Evolutionary conservation across 2,329 filamentous ascomycete species (phyloP).

Genomic region (Fusarium luffae): DNA sequence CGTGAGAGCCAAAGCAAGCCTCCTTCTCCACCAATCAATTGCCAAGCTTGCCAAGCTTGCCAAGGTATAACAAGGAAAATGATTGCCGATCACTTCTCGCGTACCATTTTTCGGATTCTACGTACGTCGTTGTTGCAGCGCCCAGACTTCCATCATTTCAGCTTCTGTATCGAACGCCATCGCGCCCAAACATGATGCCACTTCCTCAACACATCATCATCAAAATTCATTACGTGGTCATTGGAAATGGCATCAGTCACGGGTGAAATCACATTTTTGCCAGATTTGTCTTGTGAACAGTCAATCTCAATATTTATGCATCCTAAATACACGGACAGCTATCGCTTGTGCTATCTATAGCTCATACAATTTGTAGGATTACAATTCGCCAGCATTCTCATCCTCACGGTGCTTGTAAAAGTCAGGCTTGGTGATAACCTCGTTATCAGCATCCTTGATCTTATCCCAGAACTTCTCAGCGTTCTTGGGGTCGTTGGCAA

Average conservation of each 20-base stretch:
- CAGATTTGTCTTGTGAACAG: neutral
- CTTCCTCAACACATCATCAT: no score
- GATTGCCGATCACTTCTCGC: no score
- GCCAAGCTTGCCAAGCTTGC: no score
- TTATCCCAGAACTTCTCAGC: conserved; percentile 71
- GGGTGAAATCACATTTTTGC: neutral
- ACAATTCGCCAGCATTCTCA: conserved; percentile 8
- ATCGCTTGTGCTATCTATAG: neutral
- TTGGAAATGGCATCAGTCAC: neutral
- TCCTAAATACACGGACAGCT: no score
- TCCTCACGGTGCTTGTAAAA: conserved; percentile 18
- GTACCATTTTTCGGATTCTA: no score
- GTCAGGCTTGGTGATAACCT: conserved; percentile 58
- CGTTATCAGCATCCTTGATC: conserved; percentile 71
- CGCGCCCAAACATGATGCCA: no score
- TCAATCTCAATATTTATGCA: no score
- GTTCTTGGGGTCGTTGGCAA: conserved; percentile 68
- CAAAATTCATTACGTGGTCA: neutral
- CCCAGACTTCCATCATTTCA: no score
- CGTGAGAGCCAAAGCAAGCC: neutral
- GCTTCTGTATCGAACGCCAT: no score
- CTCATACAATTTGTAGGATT: neutral
- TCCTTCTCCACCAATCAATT: neutral
- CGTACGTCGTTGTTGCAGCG: no score
- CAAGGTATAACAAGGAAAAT: no score